These are phyloP conservation scores for Raffaelea deltoideospora DNA, from an alignment of 2,329 filamentous ascomycete species.

Conservation along the genomic window DNA sequence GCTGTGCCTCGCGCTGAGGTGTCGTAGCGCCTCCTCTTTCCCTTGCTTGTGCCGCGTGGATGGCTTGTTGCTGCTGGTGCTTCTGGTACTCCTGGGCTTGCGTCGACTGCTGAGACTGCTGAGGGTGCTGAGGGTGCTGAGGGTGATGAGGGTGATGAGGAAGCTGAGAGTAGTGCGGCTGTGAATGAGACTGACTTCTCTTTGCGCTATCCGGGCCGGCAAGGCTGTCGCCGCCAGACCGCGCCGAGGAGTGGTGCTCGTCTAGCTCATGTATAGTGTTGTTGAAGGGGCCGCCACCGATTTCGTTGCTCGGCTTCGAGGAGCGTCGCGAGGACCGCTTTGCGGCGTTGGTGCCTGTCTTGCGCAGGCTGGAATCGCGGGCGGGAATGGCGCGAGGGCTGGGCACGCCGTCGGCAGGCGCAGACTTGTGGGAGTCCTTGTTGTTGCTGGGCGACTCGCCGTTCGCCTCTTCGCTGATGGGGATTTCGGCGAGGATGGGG, in stretches of 20 bases:
- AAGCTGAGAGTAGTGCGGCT: too few relatives aligned
- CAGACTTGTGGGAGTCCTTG: constrained; percentile 16
- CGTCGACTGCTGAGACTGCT: too few relatives aligned
- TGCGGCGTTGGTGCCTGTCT: constrained; percentile 32
- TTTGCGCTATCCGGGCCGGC: background rate
- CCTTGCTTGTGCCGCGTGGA: too few relatives aligned
- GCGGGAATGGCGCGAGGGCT: constrained; percentile 44
- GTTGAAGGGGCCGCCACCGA: constrained; percentile 11
- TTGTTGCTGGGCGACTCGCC: constrained; percentile 13
- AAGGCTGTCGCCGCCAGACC: background rate
- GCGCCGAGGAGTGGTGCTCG: constrained; percentile 4
- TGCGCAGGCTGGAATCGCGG: constrained; percentile 53
- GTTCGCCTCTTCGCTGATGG: constrained; percentile 40
- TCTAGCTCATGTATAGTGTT: constrained; percentile 21
- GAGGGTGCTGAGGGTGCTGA: too few relatives aligned
- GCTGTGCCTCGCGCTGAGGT: too few relatives aligned
- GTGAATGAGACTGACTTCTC: too few relatives aligned
- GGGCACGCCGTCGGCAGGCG: constrained; percentile 10
- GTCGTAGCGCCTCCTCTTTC: too few relatives aligned
- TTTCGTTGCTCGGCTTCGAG: constrained; percentile 33
- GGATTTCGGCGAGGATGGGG: constrained; percentile 34
- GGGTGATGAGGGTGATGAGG: too few relatives aligned
- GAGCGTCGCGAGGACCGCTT: constrained; percentile 37
- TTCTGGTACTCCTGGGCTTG: too few relatives aligned
- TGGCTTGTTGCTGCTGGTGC: too few relatives aligned